Evolutionary conservation across 768 basidiomycete genomes (phyloP), one percentile per base, ranked within the genome.

Genomic region (Cystofilobasidium capitatum): DNA sequence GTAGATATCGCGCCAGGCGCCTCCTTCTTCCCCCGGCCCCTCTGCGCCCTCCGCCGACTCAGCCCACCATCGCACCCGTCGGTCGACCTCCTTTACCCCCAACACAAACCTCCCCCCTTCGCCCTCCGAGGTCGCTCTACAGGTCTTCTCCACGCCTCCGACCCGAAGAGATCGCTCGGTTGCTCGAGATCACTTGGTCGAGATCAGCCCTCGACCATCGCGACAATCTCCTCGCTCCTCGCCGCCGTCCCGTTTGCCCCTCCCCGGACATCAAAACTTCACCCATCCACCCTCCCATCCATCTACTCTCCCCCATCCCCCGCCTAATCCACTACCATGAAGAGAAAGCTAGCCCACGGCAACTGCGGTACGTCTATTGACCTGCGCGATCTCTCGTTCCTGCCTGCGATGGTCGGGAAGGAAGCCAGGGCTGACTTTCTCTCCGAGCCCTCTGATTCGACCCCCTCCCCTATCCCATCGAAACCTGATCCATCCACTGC

Each of bases 311-410:
- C 31, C 51, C 20, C 29, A n/a, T 16, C 16, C 2, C 29, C 7
- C 26, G 33, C 31, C 51, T 33, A 55, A n/a, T 16, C 16, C 2
- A 31, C 51, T 16, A 55, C 29, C 51, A 55, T 55, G 51, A 55
- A 35, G 35, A 58, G 66, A 33, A 68, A 68, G 54, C 61, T 68
- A 37, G 66, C 66, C 24, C 66, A 61, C 26, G 66, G 66, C 31
- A 68, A 57, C 47, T 68, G 66, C 60, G 59, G 66, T 68, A 24
- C 36, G 66, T 62, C 26, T 13, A 2, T 31, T 2, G 7, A 17
- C 22, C 33, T 36, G 6, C 26, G 37, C n/a, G n/a, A n/a, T n/a
- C n/a, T n/a, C n/a, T n/a, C n/a, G 13, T 31, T 26, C 4, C 31
- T 39, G 16, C 58, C 2, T 12, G 24, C 22, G 51, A 16, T 13